These are phyloP conservation scores for Elsinoe batatas DNA, from an alignment of 2,329 filamentous ascomycete species.

Conservation along the genomic window DNA sequence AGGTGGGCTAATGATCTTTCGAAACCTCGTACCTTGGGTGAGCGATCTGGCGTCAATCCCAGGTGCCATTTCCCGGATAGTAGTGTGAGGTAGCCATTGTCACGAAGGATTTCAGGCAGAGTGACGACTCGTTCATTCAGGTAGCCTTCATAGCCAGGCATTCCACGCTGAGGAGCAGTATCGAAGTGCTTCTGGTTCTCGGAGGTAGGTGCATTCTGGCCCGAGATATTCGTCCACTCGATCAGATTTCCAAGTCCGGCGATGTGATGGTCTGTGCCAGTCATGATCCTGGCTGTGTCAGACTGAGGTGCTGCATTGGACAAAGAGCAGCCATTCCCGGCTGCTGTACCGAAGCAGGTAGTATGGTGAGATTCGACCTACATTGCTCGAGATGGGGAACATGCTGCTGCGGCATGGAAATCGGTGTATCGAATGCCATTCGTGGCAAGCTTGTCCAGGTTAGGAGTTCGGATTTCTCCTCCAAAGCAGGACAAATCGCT, in stretches of 20 bases:
- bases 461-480: slow-evolving; percentile 51
- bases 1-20: slow-evolving; percentile 50
- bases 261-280: slow-evolving; percentile 53
- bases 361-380: not conserved
- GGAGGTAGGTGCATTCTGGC: slow-evolving; percentile 44
- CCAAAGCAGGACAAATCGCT: slow-evolving; percentile 51
- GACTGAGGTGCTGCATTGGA: not conserved
- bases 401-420: slow-evolving; percentile 56
- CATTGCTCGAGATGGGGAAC: slow-evolving; percentile 56
- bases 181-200: slow-evolving; percentile 36
- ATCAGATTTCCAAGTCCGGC: slow-evolving; percentile 50
- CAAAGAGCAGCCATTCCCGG: not conserved
- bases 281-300: slow-evolving; percentile 39
- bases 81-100: slow-evolving; percentile 50
- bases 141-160: slow-evolving; percentile 55
- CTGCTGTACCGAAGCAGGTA: not conserved
- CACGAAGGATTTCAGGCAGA: slow-evolving; percentile 48
- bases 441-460: slow-evolving; percentile 42
- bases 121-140: slow-evolving; percentile 51
- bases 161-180: slow-evolving; percentile 46
- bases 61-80: slow-evolving; percentile 58
- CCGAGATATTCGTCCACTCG: slow-evolving; percentile 48
- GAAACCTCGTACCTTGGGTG: slow-evolving; percentile 49
- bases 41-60: slow-evolving; percentile 48
- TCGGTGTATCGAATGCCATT: slow-evolving; percentile 51